Evolutionary conservation across 306 rosid species (phyloP).

Genomic region (Sphenostylis stenocarpa): DNA sequence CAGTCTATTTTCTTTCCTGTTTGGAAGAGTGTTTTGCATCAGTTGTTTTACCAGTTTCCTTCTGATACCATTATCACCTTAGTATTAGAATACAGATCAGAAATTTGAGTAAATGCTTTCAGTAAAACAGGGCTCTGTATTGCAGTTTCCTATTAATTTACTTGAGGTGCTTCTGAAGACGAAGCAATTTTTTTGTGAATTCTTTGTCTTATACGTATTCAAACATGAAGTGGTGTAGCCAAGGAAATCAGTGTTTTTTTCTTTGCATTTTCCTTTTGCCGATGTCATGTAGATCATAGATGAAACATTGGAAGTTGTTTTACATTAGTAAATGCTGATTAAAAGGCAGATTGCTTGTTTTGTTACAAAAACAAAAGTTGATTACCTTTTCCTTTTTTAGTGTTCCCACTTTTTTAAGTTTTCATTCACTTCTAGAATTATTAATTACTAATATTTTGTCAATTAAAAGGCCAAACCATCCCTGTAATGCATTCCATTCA

Average conservation of each 20-base stretch:
- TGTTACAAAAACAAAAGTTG: neutral
- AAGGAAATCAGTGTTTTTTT: neutral
- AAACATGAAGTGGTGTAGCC: conserved; percentile 1
- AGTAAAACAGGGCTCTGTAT: neutral
- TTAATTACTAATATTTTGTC: conserved; percentile 31
- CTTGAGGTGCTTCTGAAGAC: conserved; percentile 16
- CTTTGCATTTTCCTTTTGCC: conserved; percentile 12
- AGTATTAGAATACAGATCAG: neutral
- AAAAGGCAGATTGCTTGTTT: neutral
- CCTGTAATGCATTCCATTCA: conserved; percentile 43
- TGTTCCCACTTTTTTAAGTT: neutral
- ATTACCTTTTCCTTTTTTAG: neutral
- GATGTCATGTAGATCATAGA: neutral
- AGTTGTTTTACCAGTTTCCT: neutral
- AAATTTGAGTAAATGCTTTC: neutral
- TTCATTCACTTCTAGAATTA: conserved; percentile 24
- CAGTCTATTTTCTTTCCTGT: neutral
- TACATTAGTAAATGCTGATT: neutral
- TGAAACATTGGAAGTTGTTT: conserved; percentile 9
- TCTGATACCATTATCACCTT: neutral
- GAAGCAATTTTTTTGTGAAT: neutral
- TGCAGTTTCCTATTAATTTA: neutral
- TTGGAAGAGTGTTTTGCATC: neutral
- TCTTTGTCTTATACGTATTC: neutral
- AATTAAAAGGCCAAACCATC: conserved; percentile 62